Percentiles rank a stretch among this genome's conserved stretches.
Conservation (phyloP, 75 land plant genomes). For the Larix kaempferi region DNA sequence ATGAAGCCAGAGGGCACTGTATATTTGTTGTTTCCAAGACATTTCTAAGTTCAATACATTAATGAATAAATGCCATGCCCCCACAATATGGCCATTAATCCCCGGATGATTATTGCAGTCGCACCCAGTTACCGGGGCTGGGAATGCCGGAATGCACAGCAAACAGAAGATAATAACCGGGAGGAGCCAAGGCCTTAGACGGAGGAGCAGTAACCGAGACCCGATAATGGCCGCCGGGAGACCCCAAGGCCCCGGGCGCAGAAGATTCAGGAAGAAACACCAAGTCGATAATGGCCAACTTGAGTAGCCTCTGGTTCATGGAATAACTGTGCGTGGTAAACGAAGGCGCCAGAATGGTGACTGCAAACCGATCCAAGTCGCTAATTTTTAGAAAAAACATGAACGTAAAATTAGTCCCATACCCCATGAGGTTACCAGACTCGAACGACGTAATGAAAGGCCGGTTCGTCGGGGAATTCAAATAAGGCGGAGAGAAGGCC, state of each 20-base stretch:
- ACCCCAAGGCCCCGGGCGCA: constrained; percentile 44
- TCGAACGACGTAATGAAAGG: no score
- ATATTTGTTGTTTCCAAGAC: no score
- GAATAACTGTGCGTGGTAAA: constrained; percentile 1
- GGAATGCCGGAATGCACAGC: constrained; percentile 61
- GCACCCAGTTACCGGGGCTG: constrained; percentile 54
- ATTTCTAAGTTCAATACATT: no score
- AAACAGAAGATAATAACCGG: constrained; percentile 73
- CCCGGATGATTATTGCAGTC: no score
- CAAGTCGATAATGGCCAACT: constrained; percentile 12
- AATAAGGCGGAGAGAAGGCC: constrained; percentile 36
- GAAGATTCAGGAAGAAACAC: constrained; percentile 2
- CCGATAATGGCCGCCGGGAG: constrained; percentile 54
- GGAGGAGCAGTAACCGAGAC: constrained; percentile 39
- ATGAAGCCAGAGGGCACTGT: no score
- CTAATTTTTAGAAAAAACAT: no score
- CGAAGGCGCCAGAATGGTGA: neutral
- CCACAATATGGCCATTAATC: no score
- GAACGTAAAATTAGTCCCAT: no score
- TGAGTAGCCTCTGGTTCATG: constrained; percentile 10
- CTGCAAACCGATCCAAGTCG: no score
- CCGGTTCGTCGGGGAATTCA: neutral
- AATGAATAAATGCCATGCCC: no score
- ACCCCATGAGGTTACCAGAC: no score
- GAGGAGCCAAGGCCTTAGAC: constrained; percentile 52